phyloP scores from a whole-genome alignment of 495 filamentous ascomycete genomes.

The Chlorociboria aeruginascens region DNA sequence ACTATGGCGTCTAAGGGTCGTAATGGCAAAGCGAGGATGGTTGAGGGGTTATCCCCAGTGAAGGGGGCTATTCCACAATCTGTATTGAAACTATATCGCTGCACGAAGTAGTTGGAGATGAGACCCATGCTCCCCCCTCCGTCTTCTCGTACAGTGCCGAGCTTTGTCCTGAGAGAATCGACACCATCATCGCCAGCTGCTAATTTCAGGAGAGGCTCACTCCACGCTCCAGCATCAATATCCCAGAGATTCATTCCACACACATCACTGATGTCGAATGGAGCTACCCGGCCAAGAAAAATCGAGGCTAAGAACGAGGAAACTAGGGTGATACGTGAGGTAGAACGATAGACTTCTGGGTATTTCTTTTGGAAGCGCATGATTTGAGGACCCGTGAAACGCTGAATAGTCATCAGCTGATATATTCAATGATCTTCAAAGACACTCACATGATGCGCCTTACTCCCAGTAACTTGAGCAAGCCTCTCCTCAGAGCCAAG shows the following conservation, averaged over 20 bases:
- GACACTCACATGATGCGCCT: conserved; percentile 76
- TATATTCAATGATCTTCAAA: background rate
- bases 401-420: conserved; percentile 34
- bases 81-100: conserved; percentile 63
- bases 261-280: conserved; percentile 88
- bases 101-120: conserved; percentile 63
- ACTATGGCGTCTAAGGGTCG: conserved; percentile 84
- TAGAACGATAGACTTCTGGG: conserved; percentile 68
- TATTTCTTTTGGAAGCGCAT: conserved; percentile 70
- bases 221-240: conserved; percentile 60
- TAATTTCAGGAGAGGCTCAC: conserved; percentile 59
- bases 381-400: conserved; percentile 97
- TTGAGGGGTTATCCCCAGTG: conserved; percentile 93
- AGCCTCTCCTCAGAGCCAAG: conserved; percentile 54
- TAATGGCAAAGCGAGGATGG: conserved; percentile 81
- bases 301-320: conserved; percentile 91
- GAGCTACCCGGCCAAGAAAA: conserved; percentile 74
- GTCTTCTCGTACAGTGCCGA: conserved; percentile 68
- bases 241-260: conserved; percentile 98
- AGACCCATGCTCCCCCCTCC: conserved; percentile 67
- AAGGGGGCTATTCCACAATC: conserved; percentile 71
- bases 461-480: conserved; percentile 73
- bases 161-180: conserved; percentile 59
- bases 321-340: conserved; percentile 79
- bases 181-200: conserved; percentile 61